phyloP scores from a whole-genome alignment of 2,329 filamentous ascomycete genomes.

The Meredithiella fracta region DNA sequence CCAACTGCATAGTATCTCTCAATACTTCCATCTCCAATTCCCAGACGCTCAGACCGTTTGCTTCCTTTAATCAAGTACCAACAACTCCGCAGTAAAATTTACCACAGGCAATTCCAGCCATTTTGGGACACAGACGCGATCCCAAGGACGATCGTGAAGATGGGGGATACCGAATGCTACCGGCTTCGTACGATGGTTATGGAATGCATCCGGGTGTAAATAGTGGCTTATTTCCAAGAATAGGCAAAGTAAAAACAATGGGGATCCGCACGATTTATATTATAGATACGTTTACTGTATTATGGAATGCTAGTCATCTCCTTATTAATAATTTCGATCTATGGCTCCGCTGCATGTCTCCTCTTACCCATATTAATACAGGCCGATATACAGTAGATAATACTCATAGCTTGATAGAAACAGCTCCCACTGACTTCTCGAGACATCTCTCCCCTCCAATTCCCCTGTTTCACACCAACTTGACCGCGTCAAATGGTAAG shows the following conservation, averaged over 20 bases:
- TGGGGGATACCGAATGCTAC: not conserved
- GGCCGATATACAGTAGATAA: not conserved
- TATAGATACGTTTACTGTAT: too few species aligned
- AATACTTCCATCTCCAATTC: not conserved
- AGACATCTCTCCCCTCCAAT: too few species aligned
- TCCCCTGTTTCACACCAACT: too few species aligned
- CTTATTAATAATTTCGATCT: not conserved
- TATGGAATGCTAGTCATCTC: not conserved
- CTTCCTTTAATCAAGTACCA: not conserved
- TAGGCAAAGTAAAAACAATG: too few species aligned
- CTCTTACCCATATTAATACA: not conserved
- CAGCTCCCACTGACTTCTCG: not conserved
- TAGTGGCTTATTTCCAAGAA: too few species aligned
- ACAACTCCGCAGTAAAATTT: not conserved
- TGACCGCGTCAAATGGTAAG: too few species aligned
- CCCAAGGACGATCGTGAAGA: not conserved
- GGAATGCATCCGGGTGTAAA: not conserved
- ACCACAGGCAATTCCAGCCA: not conserved
- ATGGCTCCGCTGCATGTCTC: not conserved
- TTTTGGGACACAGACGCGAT: not conserved
- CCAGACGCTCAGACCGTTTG: not conserved
- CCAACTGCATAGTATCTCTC: too few species aligned
- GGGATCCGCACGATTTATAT: not conserved
- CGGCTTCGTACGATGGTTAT: not conserved
- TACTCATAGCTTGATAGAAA: not conserved